A percentile compares a stretch with the other conserved stretches of the same genome.
phyloP scores from a whole-genome alignment of 2,329 filamentous ascomycete genomes.

The Coleophoma cylindrospora region DNA sequence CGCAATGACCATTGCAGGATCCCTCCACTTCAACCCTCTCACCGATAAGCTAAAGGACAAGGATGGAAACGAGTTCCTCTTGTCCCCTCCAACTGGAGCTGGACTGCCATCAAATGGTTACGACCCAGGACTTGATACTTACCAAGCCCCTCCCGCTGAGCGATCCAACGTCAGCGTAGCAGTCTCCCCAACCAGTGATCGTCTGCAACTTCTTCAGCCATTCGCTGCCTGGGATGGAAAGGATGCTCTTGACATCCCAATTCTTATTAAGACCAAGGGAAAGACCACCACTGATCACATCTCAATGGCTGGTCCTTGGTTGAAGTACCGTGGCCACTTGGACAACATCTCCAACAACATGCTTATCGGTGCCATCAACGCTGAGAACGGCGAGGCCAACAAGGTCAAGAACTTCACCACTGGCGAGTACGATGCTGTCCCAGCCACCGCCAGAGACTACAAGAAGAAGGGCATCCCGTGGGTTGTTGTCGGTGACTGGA shows the following conservation, averaged over 20 bases:
- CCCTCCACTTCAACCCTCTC: constrained; percentile 89
- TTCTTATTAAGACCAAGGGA: constrained; percentile 93
- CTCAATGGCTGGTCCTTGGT: constrained; percentile 93
- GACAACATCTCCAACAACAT: constrained; percentile 99
- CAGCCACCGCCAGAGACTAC: constrained; percentile 94
- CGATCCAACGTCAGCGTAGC: constrained; percentile 68
- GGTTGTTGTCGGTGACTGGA: constrained; percentile 99
- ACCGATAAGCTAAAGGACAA: constrained; percentile 90
- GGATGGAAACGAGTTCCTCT: constrained; percentile 93
- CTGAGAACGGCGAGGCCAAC: constrained; percentile 94
- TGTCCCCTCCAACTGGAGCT: constrained; percentile 72
- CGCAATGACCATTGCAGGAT: constrained; percentile 77
- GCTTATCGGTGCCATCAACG: constrained; percentile 95
- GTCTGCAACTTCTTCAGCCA: constrained; percentile 85
- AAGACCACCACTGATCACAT: constrained; percentile 98
- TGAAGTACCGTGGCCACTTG: constrained; percentile 97
- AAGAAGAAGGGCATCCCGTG: constrained; percentile 95
- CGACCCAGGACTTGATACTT: constrained; percentile 87
- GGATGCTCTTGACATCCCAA: constrained; percentile 77
- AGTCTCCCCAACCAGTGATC: constrained; percentile 85
- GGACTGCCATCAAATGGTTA: constrained; percentile 79
- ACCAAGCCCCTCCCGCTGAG: constrained; percentile 88
- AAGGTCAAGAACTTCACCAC: constrained; percentile 90
- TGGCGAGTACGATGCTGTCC: constrained; percentile 81
- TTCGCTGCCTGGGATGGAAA: constrained; percentile 91